A percentile compares a stretch with the other conserved stretches of the same genome.
These are phyloP conservation scores for Linnemannia elongata DNA, from an alignment of 192 early-diverging fungal genomes.

Conservation along the genomic window DNA sequence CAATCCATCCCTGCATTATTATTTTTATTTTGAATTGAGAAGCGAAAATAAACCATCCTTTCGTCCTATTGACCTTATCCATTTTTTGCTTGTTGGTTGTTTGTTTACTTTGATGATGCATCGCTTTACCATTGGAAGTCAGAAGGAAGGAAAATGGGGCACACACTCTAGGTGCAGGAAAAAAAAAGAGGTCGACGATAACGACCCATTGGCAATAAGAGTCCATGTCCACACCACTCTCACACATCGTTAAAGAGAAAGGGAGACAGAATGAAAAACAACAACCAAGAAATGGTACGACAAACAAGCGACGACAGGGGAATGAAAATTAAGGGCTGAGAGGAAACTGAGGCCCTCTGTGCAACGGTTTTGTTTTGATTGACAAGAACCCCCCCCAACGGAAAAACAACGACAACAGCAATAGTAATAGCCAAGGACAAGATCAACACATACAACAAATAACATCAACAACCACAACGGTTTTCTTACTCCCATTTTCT, in stretches of 20 bases:
- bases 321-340: background rate
- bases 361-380: background rate
- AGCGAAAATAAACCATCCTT: background rate
- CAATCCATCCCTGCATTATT: background rate
- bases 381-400: background rate
- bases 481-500: too few relatives aligned
- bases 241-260: background rate
- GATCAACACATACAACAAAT: background rate
- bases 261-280: slow-evolving; percentile 7
- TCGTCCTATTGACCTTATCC: background rate
- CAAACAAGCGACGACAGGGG: background rate
- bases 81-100: background rate
- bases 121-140: background rate
- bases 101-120: background rate
- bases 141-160: background rate
- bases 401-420: background rate
- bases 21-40: background rate
- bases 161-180: background rate
- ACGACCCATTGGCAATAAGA: background rate
- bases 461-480: background rate
- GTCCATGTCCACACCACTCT: background rate
- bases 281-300: background rate
- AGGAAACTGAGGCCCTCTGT: background rate
- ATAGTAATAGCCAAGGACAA: background rate
- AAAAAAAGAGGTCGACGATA: background rate